Evolutionary conservation across 306 rosid genomes (phyloP).

Genomic region (Pyrus bretschneideri): DNA sequence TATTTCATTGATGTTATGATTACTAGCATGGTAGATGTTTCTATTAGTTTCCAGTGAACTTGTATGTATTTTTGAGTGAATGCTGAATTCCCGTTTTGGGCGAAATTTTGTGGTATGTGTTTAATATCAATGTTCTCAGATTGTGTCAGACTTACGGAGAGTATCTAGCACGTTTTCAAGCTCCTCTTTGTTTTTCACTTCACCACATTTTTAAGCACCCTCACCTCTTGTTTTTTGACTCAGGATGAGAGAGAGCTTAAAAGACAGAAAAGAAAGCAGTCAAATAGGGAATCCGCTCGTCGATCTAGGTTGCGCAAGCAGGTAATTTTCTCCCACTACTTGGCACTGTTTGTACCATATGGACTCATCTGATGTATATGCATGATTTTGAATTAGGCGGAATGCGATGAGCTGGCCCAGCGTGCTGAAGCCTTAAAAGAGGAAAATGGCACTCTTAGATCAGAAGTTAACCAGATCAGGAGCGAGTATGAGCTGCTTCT

Average conservation of each 20-base stretch:
- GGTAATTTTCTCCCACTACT: constrained; percentile 36
- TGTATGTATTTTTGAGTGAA: not conserved
- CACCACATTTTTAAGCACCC: not conserved
- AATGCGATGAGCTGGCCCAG: constrained; percentile 92
- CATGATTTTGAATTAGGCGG: constrained; percentile 53
- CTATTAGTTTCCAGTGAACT: not conserved
- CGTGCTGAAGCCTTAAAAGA: constrained; percentile 83
- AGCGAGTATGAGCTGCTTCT: constrained; percentile 83
- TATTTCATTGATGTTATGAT: not conserved
- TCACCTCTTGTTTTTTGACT: constrained; percentile 10
- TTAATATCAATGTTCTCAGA: not conserved
- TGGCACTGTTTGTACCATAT: constrained; percentile 9
- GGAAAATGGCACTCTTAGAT: constrained; percentile 73
- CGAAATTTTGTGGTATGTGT: not conserved
- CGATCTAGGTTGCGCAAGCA: constrained; percentile 97
- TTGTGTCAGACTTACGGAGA: not conserved
- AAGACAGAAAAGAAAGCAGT: constrained; percentile 92
- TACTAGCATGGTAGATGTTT: not conserved
- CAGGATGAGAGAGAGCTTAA: constrained; percentile 97
- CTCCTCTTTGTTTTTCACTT: not conserved
- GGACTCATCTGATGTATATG: constrained; percentile 2
- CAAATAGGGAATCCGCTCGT: constrained; percentile 97
- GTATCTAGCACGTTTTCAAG: not conserved
- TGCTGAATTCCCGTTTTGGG: not conserved
- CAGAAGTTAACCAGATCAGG: constrained; percentile 75